These are phyloP conservation scores for Przewalskia tangutica DNA, from an alignment of 257 asterid genomes.

Conservation along the genomic window DNA sequence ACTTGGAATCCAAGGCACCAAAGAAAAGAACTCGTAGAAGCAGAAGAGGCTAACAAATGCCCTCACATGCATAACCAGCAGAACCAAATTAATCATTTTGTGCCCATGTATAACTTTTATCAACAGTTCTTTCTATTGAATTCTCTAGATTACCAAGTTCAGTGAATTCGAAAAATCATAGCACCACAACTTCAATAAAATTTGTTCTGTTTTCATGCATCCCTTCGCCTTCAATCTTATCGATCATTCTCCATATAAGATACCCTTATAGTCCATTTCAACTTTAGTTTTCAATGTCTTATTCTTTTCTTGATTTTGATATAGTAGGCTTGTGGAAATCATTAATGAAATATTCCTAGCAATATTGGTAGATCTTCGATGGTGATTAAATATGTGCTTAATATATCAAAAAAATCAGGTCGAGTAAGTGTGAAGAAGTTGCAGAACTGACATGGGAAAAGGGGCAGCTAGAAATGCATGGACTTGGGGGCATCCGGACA, in stretches of 20 bases:
- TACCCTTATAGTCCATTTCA: too few species aligned
- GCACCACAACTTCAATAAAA: too few species aligned
- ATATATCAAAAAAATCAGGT: slow-evolving; percentile 19
- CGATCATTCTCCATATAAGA: too few species aligned
- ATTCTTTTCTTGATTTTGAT: not conserved
- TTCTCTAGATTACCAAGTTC: too few species aligned
- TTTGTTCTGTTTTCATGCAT: too few species aligned
- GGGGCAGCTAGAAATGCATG: slow-evolving; percentile 38
- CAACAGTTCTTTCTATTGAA: not conserved
- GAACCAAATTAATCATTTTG: slow-evolving; percentile 19
- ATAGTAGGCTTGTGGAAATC: too few species aligned
- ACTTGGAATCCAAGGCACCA: slow-evolving; percentile 41
- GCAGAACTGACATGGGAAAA: slow-evolving; percentile 58
- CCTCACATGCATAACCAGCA: slow-evolving; percentile 38
- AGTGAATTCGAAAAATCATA: too few species aligned
- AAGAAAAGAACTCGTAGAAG: slow-evolving; percentile 29
- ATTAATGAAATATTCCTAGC: too few species aligned
- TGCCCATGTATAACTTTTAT: slow-evolving; percentile 26
- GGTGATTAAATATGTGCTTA: not conserved
- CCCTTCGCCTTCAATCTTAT: too few species aligned
- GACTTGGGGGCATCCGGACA: slow-evolving; percentile 8
- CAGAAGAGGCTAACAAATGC: slow-evolving; percentile 23
- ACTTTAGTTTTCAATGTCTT: too few species aligned
- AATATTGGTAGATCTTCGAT: too few species aligned
- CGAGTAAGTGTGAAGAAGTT: slow-evolving; percentile 22